Percentiles rank a stretch among this genome's conserved stretches.
Evolutionary conservation across 2,329 filamentous ascomycete species (phyloP).

Genomic region (Plenodomus tracheiphilus): DNA sequence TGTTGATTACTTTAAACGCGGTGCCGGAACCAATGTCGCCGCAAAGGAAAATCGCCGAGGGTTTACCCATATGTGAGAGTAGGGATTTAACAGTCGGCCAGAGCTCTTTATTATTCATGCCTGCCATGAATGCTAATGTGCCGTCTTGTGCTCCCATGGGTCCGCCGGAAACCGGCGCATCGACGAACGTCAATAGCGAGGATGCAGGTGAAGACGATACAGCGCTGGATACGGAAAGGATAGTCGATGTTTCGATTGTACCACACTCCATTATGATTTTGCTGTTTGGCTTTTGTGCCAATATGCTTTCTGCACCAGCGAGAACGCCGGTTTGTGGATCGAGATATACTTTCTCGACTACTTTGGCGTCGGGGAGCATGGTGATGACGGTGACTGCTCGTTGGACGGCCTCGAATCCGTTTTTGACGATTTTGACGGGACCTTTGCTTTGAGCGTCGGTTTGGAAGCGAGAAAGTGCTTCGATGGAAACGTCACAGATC

Average conservation of each 20-base stretch:
- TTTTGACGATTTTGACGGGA: conserved; percentile 41
- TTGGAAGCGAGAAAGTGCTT: conserved; percentile 45
- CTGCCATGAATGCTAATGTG: conserved; percentile 92
- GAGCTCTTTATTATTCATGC: conserved; percentile 55
- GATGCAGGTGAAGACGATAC: conserved; percentile 53
- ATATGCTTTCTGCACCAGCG: conserved; percentile 42
- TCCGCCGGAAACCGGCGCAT: conserved; percentile 93
- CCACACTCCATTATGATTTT: conserved; percentile 93
- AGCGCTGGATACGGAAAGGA: conserved; percentile 72
- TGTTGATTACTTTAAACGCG: conserved; percentile 91
- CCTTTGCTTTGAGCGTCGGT: conserved; percentile 41
- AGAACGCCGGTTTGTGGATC: conserved; percentile 47
- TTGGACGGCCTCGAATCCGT: conserved; percentile 46
- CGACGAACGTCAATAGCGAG: conserved; percentile 75
- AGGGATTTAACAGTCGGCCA: conserved; percentile 63
- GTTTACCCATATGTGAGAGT: conserved; percentile 77
- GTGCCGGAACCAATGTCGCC: conserved; percentile 81
- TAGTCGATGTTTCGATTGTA: conserved; percentile 91
- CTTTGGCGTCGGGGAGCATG: conserved; percentile 46
- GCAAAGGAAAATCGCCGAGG: conserved; percentile 73
- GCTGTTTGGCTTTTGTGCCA: conserved; percentile 42
- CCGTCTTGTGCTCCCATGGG: conserved; percentile 86
- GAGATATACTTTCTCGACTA: conserved; percentile 48
- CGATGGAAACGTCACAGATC: conserved; percentile 45
- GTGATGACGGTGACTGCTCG: conserved; percentile 47